Evolutionary conservation across 768 basidiomycete genomes (phyloP), one percentile per base, ranked within the genome.

Genomic region (Kwoniella sp.): DNA sequence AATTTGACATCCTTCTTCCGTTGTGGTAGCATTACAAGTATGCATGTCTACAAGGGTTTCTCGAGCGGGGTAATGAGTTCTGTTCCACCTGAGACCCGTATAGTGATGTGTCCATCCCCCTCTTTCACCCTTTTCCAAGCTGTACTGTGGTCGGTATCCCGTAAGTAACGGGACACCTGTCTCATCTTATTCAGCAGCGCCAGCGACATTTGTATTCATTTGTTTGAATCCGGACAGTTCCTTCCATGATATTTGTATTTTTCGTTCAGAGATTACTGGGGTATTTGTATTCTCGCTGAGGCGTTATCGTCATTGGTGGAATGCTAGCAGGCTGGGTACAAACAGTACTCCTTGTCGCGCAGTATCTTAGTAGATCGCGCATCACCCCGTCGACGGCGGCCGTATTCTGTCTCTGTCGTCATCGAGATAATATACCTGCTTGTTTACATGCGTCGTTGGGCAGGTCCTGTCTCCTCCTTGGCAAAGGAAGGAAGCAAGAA

Each of bases 141-240:
- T 9, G 8, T 4, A 17, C n/a, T 45, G 11, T 17, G 15, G 11
- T 45, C n/a, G 41, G 4, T 34, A 34, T 45, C 41, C 41, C 41
- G 41, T 45, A 45, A 45, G 41, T 45, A 45, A 45, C 41, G 41
- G n/a, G 41, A 45, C 41, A 45, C 41, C 41, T 45, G 41, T 45
- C 17, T 45, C 41, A 45, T 45, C 41, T 45, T 45, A 8, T 8
- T 45, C 41, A 45, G 41, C 41, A 45, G 41, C 13, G 34, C 7
- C 7, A 13, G 34, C 17, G n/a, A n/a, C n/a, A n/a, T n/a, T 45
- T 45, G 41, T 9, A 20, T 45, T 17, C 41, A n/a, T n/a, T n/a
- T n/a, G n/a, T n/a, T n/a, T n/a, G 34, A 5, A 34, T 34, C 34
- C 13, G 13, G 7, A 34, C 34, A 34, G 34, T n/a, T n/a, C n/a